phyloP scores from a whole-genome alignment of 139 green algal genomes.

The Ettlia oleoabundans region DNA sequence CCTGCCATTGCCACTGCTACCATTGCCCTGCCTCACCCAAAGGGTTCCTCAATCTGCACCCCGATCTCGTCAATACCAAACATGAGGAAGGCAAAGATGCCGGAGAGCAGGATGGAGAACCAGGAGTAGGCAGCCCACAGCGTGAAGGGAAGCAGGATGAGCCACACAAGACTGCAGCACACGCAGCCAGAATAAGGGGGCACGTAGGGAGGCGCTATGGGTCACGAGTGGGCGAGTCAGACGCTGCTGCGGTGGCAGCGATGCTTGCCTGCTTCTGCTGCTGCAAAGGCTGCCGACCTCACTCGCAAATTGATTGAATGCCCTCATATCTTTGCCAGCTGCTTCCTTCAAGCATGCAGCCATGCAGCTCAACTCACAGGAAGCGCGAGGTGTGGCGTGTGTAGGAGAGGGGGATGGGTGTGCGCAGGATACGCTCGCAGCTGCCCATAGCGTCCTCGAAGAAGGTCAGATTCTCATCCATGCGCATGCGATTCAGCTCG shows the following conservation, averaged over 20 bases:
- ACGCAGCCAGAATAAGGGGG: not conserved
- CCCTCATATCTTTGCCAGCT: no score
- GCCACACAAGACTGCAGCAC: constrained; percentile 31
- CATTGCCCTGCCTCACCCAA: constrained; percentile 25
- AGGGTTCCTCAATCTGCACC: constrained; percentile 57
- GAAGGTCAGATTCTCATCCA: constrained; percentile 72
- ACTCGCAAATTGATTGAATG: no score
- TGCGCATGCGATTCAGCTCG: constrained; percentile 37
- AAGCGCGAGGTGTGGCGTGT: constrained; percentile 79
- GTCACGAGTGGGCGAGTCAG: no score
- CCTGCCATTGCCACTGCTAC: not conserved
- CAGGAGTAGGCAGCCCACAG: constrained; percentile 77
- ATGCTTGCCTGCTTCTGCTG: no score
- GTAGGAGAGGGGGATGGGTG: constrained; percentile 74
- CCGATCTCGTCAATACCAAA: constrained; percentile 90
- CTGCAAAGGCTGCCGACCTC: no score
- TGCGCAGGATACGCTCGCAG: constrained; percentile 80
- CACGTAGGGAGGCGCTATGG: no score
- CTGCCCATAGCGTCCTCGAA: constrained; percentile 74
- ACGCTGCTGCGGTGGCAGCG: no score
- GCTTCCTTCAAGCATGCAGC: no score
- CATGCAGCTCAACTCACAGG: constrained; percentile 52
- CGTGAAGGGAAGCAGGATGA: constrained; percentile 43
- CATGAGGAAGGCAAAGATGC: constrained; percentile 75
- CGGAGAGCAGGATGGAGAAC: constrained; percentile 61